Conservation (phyloP, 495 filamentous ascomycete species). For the Talaromyces ruber region DNA sequence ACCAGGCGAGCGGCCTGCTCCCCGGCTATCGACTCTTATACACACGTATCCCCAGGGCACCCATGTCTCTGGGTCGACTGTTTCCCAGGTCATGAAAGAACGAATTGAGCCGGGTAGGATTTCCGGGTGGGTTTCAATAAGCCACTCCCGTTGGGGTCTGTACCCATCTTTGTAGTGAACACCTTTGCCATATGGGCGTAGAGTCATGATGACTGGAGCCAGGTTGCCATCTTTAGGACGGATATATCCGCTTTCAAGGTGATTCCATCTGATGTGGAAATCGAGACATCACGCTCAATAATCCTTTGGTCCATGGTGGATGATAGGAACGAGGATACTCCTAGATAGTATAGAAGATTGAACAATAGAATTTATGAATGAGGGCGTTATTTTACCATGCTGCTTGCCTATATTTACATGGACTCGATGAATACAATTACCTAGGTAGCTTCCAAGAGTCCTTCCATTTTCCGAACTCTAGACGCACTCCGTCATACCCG, state of each 20-base stretch:
- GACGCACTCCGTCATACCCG: not conserved
- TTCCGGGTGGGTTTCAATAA: not conserved
- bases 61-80: slow-evolving; percentile 39
- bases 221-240: not conserved
- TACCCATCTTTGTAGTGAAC: slow-evolving; percentile 37
- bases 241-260: slow-evolving; percentile 7
- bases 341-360: too few species aligned
- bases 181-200: slow-evolving; percentile 54
- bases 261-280: slow-evolving; percentile 7
- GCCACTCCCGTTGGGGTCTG: not conserved
- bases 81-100: not conserved
- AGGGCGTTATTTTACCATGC: not conserved
- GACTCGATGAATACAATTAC: not conserved
- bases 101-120: not conserved
- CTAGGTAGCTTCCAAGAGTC: not conserved
- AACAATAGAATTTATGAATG: not conserved
- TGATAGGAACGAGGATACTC: not conserved
- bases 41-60: slow-evolving; percentile 38
- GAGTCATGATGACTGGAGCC: slow-evolving; percentile 43
- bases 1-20: slow-evolving; percentile 40
- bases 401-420: not conserved
- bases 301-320: not conserved
- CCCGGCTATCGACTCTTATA: slow-evolving; percentile 41
- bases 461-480: not conserved
- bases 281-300: slow-evolving; percentile 4